Percentiles rank a stretch among this genome's conserved stretches.
Evolutionary conservation across 345 rosid species (phyloP).

Genomic region (Syzygium aqueum): DNA sequence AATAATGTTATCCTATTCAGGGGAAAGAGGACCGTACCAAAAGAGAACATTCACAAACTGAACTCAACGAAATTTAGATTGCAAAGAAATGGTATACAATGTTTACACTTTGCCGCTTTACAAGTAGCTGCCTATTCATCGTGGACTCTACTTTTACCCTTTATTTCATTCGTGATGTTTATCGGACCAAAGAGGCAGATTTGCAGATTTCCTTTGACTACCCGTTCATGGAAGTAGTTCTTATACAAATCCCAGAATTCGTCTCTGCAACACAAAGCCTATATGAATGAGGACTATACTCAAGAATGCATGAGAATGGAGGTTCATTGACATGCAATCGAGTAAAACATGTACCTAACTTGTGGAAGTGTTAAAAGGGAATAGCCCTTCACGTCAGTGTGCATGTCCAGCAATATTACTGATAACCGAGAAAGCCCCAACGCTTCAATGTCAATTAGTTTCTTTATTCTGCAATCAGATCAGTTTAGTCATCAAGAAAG

Average conservation of each 20-base stretch:
- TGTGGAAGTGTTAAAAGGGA: conserved; percentile 80
- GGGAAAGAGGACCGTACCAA: neutral
- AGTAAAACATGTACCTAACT: conserved; percentile 47
- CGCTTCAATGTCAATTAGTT: conserved; percentile 69
- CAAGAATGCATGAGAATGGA: neutral
- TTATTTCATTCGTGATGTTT: conserved; percentile 13
- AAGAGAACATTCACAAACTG: neutral
- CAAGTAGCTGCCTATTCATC: conserved; percentile 3
- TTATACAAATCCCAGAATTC: conserved; percentile 88
- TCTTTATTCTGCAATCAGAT: conserved; percentile 45
- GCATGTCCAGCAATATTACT: conserved; percentile 55
- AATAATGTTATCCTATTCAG: neutral
- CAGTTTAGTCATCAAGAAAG: neutral
- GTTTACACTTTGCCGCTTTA: neutral
- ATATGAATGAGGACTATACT: neutral
- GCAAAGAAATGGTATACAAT: neutral
- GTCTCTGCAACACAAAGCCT: conserved; percentile 38
- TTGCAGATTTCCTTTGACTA: conserved; percentile 40
- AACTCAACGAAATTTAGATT: neutral
- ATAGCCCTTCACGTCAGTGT: conserved; percentile 65
- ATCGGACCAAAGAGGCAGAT: conserved; percentile 66
- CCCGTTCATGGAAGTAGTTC: conserved; percentile 50
- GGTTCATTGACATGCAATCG: neutral
- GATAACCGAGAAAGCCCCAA: conserved; percentile 66
- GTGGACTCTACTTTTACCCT: conserved; percentile 19